Base-by-base conservation (phyloP, 768 basidiomycete genomes). In the Wakefieldia striispora region DNA sequence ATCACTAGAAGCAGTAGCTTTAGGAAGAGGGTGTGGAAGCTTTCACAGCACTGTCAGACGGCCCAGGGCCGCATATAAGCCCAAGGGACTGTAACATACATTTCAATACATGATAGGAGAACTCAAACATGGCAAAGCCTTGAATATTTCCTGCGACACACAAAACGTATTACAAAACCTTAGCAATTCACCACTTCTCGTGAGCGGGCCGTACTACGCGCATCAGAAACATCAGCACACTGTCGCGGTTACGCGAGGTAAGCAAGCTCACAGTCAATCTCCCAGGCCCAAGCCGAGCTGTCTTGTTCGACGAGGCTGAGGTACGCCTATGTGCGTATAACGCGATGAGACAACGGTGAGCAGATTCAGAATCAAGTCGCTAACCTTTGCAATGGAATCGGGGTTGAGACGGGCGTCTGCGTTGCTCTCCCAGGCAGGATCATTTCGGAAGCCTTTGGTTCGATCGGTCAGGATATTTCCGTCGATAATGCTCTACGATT, bases 211-310 rank as follows among this genome's bases (percentile, higher is more conserved):
- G 78, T 13, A 78, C 76, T 77, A 40, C 1, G 2, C 45, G 8
- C 20, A 19, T 20, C 23, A 23, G 24, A n/a, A 29, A 21, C 6
- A 43, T 43, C 1, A 46, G 29, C 12, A 27, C 6, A 12, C 23
- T 33, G 42, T 27, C n/a, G 21, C 2, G 7, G 17, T 12, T 33
- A 39, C 2, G 31, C 3, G 27, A 38, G 8, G 14, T 16, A 5
- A 38, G 20, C 17, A 43, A 3, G 70, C 86, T 72, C 60, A 88
- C 87, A 71, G 54, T 90, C 88, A 24, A 91, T 73, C 61, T 90
- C 88, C 86, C 86, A 91, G 9, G 85, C 83, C 84, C 79, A 86
- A 6, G 84, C 78, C 35, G 84, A 84, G 24, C 79, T 75, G 45
- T 86, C 84, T 67, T 89, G 88, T 43, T 81, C 77, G 7, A 72